Conservation (phyloP, 2,329 filamentous ascomycete genomes). For the Colletotrichum phormii region DNA sequence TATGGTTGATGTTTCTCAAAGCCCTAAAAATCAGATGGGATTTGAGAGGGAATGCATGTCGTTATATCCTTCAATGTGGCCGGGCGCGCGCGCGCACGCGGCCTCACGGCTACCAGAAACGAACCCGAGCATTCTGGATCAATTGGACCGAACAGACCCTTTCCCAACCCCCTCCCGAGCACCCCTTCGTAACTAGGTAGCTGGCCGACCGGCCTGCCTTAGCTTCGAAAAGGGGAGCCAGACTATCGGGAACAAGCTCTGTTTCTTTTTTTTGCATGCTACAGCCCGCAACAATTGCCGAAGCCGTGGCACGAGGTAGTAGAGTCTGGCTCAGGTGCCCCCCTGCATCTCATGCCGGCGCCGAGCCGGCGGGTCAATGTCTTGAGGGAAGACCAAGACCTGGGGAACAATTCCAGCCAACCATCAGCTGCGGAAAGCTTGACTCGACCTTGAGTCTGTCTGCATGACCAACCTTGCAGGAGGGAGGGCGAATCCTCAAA, state of each 20-base stretch:
- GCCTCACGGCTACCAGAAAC: not conserved
- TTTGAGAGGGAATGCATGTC: conserved; percentile 25
- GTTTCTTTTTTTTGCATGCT: too few species aligned
- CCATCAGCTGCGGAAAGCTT: not conserved
- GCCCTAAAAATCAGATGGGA: too few species aligned
- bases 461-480: conserved; percentile 27
- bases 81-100: not conserved
- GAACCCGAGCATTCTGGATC: not conserved
- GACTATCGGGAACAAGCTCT: too few species aligned
- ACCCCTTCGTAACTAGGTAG: not conserved
- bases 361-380: conserved; percentile 13
- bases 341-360: not conserved
- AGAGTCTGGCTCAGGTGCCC: not conserved
- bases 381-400: not conserved
- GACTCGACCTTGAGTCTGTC: conserved; percentile 9
- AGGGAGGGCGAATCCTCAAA: conserved; percentile 3
- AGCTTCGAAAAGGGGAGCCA: not conserved
- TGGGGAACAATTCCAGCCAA: not conserved
- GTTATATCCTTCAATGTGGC: conserved; percentile 3
- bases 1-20: not conserved
- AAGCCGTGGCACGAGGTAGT: not conserved
- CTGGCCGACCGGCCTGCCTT: not conserved
- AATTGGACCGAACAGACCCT: not conserved
- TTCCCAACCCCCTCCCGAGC: not conserved
- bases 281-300: conserved; percentile 11